Conservation (phyloP, 2,329 filamentous ascomycete genomes). For the Colletotrichum neosansevieriae region DNA sequence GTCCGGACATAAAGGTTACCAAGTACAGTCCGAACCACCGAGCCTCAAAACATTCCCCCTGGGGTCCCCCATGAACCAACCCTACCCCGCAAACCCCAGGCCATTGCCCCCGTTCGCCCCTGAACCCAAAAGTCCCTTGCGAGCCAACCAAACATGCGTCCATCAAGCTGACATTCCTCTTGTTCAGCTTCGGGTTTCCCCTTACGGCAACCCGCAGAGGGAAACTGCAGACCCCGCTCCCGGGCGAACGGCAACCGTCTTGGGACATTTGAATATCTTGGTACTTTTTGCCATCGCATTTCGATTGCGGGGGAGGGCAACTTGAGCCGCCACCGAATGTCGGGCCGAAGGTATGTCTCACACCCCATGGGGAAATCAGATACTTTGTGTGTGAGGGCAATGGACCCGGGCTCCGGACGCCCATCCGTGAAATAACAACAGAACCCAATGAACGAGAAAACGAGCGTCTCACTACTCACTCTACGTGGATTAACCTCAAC, state of each 20-base stretch:
- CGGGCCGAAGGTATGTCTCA: not conserved
- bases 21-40: not conserved
- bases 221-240: conserved; percentile 7
- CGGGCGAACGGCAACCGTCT: conserved; percentile 5
- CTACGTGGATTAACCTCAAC: too few relatives aligned
- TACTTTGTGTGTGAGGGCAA: not conserved
- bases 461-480: too few relatives aligned
- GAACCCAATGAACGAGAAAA: too few relatives aligned
- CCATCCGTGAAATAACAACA: too few relatives aligned
- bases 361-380: conserved; percentile 6
- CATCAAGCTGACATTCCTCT: not conserved
- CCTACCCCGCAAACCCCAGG: conserved; percentile 29
- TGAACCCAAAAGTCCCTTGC: not conserved
- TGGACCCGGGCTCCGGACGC: not conserved
- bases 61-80: conserved; percentile 2
- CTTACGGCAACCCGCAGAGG: conserved; percentile 16
- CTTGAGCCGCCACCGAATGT: conserved; percentile 5
- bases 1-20: too few relatives aligned
- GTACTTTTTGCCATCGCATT: not conserved
- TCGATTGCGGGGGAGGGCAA: not conserved
- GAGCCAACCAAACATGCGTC: not conserved
- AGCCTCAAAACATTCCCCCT: conserved; percentile 7
- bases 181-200: conserved; percentile 18
- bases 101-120: conserved; percentile 4
- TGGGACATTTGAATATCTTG: not conserved